phyloP scores from a whole-genome alignment of 1,284 basidiomycete genomes.

The Malassezia equina region DNA sequence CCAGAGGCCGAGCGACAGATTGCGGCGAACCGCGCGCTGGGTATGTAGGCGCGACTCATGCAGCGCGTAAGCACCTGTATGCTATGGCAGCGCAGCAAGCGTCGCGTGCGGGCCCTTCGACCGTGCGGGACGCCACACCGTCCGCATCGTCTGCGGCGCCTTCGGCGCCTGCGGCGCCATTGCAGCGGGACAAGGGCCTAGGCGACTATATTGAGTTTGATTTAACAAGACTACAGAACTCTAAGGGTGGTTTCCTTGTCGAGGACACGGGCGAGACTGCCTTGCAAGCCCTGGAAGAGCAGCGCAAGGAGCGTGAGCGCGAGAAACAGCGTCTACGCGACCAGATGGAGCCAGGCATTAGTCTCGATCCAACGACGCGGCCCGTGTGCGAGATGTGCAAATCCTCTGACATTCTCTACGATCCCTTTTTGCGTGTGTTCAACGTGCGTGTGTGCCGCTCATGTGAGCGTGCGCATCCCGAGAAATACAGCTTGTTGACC shows the following conservation, averaged over 20 bases:
- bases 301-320: slow-evolving; percentile 38
- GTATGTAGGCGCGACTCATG: neutral
- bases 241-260: slow-evolving; percentile 45
- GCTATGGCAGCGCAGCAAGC: neutral
- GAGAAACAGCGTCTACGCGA: slow-evolving; percentile 34
- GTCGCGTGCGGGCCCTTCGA: neutral
- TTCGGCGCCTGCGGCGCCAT: neutral
- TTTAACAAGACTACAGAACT: slow-evolving; percentile 40
- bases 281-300: slow-evolving; percentile 32
- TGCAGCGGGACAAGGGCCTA: slow-evolving; percentile 36
- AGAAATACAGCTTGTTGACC: slow-evolving; percentile 85
- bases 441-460: slow-evolving; percentile 69
- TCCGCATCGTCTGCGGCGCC: neutral
- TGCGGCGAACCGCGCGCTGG: slow-evolving; percentile 4
- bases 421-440: slow-evolving; percentile 36
- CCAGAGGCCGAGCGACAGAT: neutral
- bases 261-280: slow-evolving; percentile 22
- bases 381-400: slow-evolving; percentile 34
- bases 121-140: slow-evolving; percentile 9
- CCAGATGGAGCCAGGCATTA: slow-evolving; percentile 34
- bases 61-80: slow-evolving; percentile 10
- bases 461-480: slow-evolving; percentile 64
- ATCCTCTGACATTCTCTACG: slow-evolving; percentile 33
- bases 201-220: slow-evolving; percentile 48
- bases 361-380: slow-evolving; percentile 29